Evolutionary conservation across 768 basidiomycete genomes (phyloP).

Genomic region (Infundibulicybe gibba): DNA sequence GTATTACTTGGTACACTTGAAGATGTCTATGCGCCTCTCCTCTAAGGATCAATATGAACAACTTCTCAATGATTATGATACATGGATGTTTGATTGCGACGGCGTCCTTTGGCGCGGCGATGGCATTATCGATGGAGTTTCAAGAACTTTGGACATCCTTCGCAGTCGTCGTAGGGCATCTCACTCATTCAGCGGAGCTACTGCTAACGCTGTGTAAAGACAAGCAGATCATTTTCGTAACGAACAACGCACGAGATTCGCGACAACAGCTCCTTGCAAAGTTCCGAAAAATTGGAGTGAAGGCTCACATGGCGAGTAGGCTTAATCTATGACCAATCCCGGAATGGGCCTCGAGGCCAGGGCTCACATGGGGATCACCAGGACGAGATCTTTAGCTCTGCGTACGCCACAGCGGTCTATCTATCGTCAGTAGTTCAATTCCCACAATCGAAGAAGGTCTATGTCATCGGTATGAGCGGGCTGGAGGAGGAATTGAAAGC

Average conservation of each 20-base stretch:
- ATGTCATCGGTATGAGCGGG: constrained; percentile 90
- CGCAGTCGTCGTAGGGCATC: constrained; percentile 62
- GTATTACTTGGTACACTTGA: too few species aligned
- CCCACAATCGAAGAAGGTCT: constrained; percentile 89
- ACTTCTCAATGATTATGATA: constrained; percentile 71
- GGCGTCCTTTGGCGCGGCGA: constrained; percentile 93
- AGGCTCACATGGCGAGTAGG: constrained; percentile 83
- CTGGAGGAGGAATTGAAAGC: constrained; percentile 90
- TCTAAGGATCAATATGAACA: constrained; percentile 40
- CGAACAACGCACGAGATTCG: constrained; percentile 96
- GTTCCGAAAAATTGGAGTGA: constrained; percentile 86
- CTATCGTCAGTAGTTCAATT: constrained; percentile 86
- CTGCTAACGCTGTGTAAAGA: too few species aligned
- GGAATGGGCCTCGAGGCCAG: too few species aligned
- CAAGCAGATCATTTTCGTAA: constrained; percentile 88
- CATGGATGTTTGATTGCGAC: constrained; percentile 96
- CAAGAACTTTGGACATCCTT: constrained; percentile 69
- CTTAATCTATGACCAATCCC: too few species aligned
- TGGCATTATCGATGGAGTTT: constrained; percentile 70
- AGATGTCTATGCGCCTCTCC: constrained; percentile 35
- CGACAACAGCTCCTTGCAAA: constrained; percentile 82
- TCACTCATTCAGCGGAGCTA: too few species aligned
- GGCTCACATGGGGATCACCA: too few species aligned
- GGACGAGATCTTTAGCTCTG: constrained; percentile 98
- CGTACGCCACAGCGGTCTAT: constrained; percentile 69